Percentiles rank a stretch among this genome's conserved stretches.
These are phyloP conservation scores for Pestalotiopsis sp. DNA, from an alignment of 2,329 filamentous ascomycete species.

Conservation along the genomic window DNA sequence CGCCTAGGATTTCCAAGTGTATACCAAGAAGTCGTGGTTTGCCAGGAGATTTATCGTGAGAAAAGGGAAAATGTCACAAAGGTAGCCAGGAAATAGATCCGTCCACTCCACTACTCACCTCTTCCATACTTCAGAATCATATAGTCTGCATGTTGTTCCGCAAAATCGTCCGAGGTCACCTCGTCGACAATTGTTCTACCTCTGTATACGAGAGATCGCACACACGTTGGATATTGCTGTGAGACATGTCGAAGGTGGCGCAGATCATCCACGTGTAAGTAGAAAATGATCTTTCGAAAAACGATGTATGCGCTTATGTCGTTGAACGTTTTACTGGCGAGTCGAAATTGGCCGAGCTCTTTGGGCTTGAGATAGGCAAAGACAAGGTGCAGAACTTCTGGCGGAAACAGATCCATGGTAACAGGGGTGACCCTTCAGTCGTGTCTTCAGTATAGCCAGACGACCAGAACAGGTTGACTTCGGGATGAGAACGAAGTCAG, in stretches of 20 bases:
- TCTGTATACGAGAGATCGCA: constrained; percentile 28
- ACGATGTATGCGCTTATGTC: constrained; percentile 36
- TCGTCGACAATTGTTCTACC: constrained; percentile 16
- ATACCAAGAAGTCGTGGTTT: no score
- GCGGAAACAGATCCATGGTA: background rate
- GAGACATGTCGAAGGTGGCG: constrained; percentile 26
- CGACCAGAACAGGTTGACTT: background rate
- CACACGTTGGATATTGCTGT: constrained; percentile 22
- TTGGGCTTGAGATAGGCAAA: constrained; percentile 26
- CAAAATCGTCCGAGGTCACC: background rate
- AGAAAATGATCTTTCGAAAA: constrained; percentile 38
- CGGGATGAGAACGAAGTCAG: background rate
- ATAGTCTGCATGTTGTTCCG: background rate
- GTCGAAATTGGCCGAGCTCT: constrained; percentile 27
- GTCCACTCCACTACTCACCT: no score
- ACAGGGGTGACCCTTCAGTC: background rate
- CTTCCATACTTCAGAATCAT: background rate
- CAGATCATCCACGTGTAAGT: constrained; percentile 27
- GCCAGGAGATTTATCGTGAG: no score
- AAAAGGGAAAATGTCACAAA: no score
- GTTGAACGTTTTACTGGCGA: constrained; percentile 25
- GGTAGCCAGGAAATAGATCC: no score
- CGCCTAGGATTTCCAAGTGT: no score
- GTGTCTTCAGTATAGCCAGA: background rate
- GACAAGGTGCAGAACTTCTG: constrained; percentile 28